Evolutionary conservation across 192 early-diverging fungal genomes (phyloP).

Genomic region (Bifiguratus adelaidae): DNA sequence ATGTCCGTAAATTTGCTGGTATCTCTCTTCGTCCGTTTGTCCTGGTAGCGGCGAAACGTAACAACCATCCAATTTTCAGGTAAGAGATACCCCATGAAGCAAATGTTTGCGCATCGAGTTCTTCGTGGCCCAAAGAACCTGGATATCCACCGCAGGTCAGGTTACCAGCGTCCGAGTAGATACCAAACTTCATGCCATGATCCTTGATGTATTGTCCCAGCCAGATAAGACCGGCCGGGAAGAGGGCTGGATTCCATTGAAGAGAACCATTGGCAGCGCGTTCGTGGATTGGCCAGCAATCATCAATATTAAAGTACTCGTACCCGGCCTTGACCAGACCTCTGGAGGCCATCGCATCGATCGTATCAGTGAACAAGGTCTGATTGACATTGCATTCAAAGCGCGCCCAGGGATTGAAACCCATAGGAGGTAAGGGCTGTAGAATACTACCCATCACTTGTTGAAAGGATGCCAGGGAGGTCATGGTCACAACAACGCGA

Average conservation of each 20-base stretch:
- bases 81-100: conserved; percentile 45
- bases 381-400: conserved; percentile 41
- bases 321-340: conserved; percentile 38
- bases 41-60: conserved; percentile 11
- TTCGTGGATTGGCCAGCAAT: conserved; percentile 35
- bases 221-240: conserved; percentile 38
- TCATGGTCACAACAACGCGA: too few relatives aligned
- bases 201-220: conserved; percentile 37
- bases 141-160: conserved; percentile 38
- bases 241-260: conserved; percentile 12
- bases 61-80: conserved; percentile 50
- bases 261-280: conserved; percentile 2
- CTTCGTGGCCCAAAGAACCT: conserved; percentile 32
- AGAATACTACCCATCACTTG: too few relatives aligned
- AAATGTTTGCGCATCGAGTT: conserved; percentile 31
- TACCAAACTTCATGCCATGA: conserved; percentile 27
- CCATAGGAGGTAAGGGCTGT: conserved; percentile 22
- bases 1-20: neutral
- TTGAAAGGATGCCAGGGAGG: too few relatives aligned
- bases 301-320: conserved; percentile 38
- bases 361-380: conserved; percentile 28
- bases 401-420: conserved; percentile 48
- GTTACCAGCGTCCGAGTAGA: conserved; percentile 27
- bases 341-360: conserved; percentile 25
- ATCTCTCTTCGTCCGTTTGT: conserved; percentile 2